These are phyloP conservation scores for Calocybe gambosa DNA, from an alignment of 1,284 basidiomycete genomes.

Conservation along the genomic window DNA sequence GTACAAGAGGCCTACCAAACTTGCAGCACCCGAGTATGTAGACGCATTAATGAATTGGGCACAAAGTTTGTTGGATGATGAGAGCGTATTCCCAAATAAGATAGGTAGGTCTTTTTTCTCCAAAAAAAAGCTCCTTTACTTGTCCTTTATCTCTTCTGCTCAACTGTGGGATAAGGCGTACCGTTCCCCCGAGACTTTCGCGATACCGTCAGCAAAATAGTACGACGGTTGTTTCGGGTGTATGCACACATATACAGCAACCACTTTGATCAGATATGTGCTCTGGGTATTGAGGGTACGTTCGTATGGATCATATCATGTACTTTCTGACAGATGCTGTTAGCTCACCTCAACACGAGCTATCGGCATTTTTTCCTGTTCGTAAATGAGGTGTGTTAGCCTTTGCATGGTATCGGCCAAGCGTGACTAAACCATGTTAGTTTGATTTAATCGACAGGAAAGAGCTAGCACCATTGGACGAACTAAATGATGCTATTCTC, in stretches of 20 bases:
- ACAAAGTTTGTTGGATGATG: constrained; percentile 90
- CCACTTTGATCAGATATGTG: constrained; percentile 99
- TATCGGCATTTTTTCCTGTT: constrained; percentile 98
- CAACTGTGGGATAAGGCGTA: constrained; percentile 50
- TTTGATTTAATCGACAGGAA: constrained; percentile 97
- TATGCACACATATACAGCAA: constrained; percentile 99
- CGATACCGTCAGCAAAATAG: constrained; percentile 87
- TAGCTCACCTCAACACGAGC: constrained; percentile 97
- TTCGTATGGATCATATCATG: background rate
- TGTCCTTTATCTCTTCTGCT: background rate
- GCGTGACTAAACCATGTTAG: constrained; percentile 31
- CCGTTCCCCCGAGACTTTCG: constrained; percentile 92
- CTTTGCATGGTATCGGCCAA: background rate
- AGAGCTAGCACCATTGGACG: constrained; percentile 92
- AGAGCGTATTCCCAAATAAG: constrained; percentile 89
- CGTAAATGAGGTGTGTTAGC: constrained; percentile 75
- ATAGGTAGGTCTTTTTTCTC: constrained; percentile 76
- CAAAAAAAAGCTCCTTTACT: no score
- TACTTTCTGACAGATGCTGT: background rate
- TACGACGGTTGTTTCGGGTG: constrained; percentile 90
- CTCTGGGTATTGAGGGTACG: constrained; percentile 93
- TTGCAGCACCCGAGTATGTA: constrained; percentile 94
- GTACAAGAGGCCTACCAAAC: constrained; percentile 90
- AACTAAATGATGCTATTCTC: constrained; percentile 94
- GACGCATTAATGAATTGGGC: constrained; percentile 99